Evolutionary conservation across 2,329 filamentous ascomycete species (phyloP), one percentile per base, ranked within the genome.

Genomic region (Sporothrix dimorphospora): DNA sequence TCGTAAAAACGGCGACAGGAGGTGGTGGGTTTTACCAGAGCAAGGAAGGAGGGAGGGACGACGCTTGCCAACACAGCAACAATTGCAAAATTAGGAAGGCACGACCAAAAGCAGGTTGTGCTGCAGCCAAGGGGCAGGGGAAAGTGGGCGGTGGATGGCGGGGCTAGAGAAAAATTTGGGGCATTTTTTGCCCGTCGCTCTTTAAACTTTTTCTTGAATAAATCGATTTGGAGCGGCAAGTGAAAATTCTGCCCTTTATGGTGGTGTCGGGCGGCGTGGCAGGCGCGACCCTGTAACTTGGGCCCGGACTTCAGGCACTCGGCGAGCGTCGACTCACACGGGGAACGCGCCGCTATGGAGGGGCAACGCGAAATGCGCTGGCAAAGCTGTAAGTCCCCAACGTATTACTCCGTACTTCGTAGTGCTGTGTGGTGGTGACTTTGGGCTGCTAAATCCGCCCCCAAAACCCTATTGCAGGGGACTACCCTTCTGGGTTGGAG

Each of bases 61-160:
- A 47, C 63, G 57, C 61, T 55, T 71, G 63, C 70, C 65, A 66
- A 45, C 57, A 67, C 38, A 65, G 47, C 45, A 71, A 38, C 27
- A n/a, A 65, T 14, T 27, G 49, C 40, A 51, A 65, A 63, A 63
- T 53, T 61, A 34, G 71, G 69, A 69, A 73, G 69, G 53, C 68
- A 65, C 72, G 63, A 70, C 71, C 53, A 63, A 69, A 55, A 55
- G 49, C 67, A 69, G 67, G 67, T 51, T 67, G 45, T 51, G 65
- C 38, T 59, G 49, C 2, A 8, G n/a, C 47, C 30, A 55, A 19
- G 16, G 21, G 27, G 19, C 42, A 49, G 65, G 65, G 27, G 49
- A 59, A 14, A 49, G 40, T 72, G 72, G 69, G 72, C 61, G 63
- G 53, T 73, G 69, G 69, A 69, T 73, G 69, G 72, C 72, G 72